Conservation (phyloP, 2,329 filamentous ascomycete genomes). For the Chaetomium globosum region DNA sequence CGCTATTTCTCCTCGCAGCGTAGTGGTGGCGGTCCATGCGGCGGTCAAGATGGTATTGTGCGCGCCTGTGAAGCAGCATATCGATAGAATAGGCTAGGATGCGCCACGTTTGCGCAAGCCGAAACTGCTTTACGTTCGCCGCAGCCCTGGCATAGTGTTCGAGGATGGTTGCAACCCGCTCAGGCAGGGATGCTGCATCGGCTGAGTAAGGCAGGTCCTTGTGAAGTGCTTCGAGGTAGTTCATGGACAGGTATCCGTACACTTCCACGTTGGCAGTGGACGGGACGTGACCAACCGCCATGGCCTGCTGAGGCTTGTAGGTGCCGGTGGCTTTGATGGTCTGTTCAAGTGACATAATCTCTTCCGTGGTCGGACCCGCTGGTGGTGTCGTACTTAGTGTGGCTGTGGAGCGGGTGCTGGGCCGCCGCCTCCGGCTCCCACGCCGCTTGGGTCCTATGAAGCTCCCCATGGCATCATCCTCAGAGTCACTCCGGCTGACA, state of each 20-base stretch:
- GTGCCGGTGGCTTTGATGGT: conserved; percentile 59
- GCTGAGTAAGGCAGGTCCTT: conserved; percentile 50
- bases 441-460: conserved; percentile 56
- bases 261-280: conserved; percentile 53
- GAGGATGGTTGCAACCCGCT: conserved; percentile 55
- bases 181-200: conserved; percentile 46
- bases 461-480: conserved; percentile 64
- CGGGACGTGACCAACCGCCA: conserved; percentile 63
- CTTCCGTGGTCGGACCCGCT: conserved; percentile 44
- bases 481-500: conserved; percentile 64
- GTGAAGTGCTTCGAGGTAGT: conserved; percentile 60
- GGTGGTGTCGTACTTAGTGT: conserved; percentile 60
- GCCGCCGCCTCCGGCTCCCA: conserved; percentile 47
- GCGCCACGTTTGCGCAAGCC: conserved; percentile 67
- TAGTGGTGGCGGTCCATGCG: conserved; percentile 47
- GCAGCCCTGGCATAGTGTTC: conserved; percentile 62
- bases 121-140: conserved; percentile 58
- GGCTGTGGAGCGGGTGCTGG: conserved; percentile 49
- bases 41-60: conserved; percentile 59
- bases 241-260: conserved; percentile 59
- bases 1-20: conserved; percentile 38
- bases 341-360: conserved; percentile 58
- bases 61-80: conserved; percentile 57
- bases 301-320: conserved; percentile 63
- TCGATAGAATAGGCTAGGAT: conserved; percentile 60